phyloP scores from a whole-genome alignment of 192 early-diverging fungal species.

The Rhizoclosmatium sp. region DNA sequence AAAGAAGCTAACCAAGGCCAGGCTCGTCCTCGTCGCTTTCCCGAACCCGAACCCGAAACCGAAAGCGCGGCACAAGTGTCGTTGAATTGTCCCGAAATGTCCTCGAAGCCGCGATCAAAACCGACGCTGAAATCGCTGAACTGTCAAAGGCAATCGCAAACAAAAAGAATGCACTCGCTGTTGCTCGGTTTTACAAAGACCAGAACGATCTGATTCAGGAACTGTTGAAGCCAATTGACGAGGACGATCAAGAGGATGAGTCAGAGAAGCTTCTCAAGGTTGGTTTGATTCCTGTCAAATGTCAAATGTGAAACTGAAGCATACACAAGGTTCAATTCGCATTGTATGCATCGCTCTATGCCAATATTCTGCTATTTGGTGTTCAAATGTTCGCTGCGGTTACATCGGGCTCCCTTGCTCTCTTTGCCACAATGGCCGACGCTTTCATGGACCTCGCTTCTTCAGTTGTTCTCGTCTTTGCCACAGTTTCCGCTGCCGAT shows the following conservation, averaged over 20 bases:
- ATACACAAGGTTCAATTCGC: conserved; percentile 62
- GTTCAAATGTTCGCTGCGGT: conserved; percentile 69
- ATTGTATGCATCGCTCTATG: conserved; percentile 68
- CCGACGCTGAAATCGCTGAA: conserved; percentile 20
- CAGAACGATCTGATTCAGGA: conserved; percentile 86
- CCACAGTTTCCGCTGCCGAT: background rate
- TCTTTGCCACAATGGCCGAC: conserved; percentile 76
- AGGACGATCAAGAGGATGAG: conserved; percentile 29
- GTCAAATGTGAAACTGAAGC: background rate
- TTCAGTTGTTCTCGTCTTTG: conserved; percentile 14
- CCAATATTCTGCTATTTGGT: conserved; percentile 69
- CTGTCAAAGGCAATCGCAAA: background rate
- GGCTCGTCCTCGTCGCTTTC: no score
- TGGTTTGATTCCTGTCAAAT: background rate
- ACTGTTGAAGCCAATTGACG: conserved; percentile 62
- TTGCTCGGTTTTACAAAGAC: conserved; percentile 77
- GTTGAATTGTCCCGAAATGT: no score
- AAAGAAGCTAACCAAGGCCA: no score
- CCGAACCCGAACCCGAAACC: no score
- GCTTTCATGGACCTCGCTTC: conserved; percentile 62
- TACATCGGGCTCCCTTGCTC: conserved; percentile 69
- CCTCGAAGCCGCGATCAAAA: conserved; percentile 14
- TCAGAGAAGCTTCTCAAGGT: conserved; percentile 42
- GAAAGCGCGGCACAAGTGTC: no score
- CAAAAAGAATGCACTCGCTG: conserved; percentile 49